Evolutionary conservation across 306 rosid species (phyloP).

Genomic region (Pterocarpus santalinus): DNA sequence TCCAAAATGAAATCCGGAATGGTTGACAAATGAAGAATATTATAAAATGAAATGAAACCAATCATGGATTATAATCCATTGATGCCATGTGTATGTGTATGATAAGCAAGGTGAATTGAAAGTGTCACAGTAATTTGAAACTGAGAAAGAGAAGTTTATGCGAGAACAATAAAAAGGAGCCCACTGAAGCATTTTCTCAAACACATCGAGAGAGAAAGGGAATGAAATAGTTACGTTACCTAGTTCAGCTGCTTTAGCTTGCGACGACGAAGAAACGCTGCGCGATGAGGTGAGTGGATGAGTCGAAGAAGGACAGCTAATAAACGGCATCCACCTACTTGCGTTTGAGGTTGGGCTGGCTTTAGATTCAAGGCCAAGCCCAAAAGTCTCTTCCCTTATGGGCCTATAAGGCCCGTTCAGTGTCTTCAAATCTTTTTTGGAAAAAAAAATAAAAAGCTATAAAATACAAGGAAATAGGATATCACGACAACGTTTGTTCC

Average conservation of each 20-base stretch:
- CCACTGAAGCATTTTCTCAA: neutral
- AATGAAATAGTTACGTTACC: neutral
- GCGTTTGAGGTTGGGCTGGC: conserved; percentile 1
- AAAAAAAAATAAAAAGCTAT: neutral
- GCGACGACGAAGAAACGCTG: neutral
- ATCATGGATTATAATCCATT: neutral
- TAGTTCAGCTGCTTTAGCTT: too few species aligned
- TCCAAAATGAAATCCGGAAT: neutral
- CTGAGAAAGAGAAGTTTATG: neutral
- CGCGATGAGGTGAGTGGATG: neutral
- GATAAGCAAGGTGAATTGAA: neutral
- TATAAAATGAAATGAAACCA: neutral
- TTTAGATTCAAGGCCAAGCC: neutral
- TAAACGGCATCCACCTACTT: neutral
- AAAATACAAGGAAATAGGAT: neutral
- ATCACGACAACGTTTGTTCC: conserved; percentile 1
- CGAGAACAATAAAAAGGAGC: neutral
- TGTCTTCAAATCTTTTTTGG: neutral
- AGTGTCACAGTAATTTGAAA: neutral
- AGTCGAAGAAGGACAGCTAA: neutral
- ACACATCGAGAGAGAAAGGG: neutral
- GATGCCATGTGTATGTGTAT: too few species aligned
- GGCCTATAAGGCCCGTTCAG: neutral
- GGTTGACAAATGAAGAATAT: neutral
- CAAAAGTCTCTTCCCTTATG: neutral